Evolutionary conservation across 257 asterid species (phyloP), one percentile per base, ranked within the genome.

Genomic region (Coffea canephora): DNA sequence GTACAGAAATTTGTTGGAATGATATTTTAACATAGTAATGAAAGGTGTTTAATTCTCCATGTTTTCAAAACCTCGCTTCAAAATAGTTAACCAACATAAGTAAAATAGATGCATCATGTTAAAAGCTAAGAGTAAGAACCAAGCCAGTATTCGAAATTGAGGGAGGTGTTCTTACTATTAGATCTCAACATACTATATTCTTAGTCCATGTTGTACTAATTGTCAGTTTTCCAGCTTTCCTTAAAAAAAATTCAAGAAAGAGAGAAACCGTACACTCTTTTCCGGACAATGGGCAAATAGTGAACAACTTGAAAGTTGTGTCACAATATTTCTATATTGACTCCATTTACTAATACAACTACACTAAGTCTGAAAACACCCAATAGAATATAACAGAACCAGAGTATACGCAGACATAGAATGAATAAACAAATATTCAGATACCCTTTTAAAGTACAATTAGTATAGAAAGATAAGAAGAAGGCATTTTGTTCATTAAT

Each of bases 371-470:
- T 21, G 49, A 76, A 64, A 55, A 8, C 21, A 43, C 25, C 71
- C 27, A 50, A n/a, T 69, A 23, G 69, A 70, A 77, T 66, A 68
- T 23, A 34, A 16, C 68, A 34, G 68, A 8, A 68, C 8, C 67
- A 68, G 52, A 21, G 0, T 16, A 14, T 23, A 31, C 2, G 34
- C 61, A 27, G 5, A 50, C 68, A 61, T 41, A 65, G 70, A 52
- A 54, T 41, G 43, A 25, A 27, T 61, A 54, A 54, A 45, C 59
- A 27, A 67, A 45, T 45, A 59, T 25, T n/a, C 48, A 36, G 6
- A n/a, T 74, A 34, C 36, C 21, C 67, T 36, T 75, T 70, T 46
- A 25, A 25, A 75, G 78, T 55, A 74, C 69, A 75, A 39, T 36
- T 21, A 55, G 70, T 0, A 9, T 57, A 57, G 71, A 31, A 16